phyloP scores from a whole-genome alignment of 495 filamentous ascomycete species.

The Aspergillus hancockii region DNA sequence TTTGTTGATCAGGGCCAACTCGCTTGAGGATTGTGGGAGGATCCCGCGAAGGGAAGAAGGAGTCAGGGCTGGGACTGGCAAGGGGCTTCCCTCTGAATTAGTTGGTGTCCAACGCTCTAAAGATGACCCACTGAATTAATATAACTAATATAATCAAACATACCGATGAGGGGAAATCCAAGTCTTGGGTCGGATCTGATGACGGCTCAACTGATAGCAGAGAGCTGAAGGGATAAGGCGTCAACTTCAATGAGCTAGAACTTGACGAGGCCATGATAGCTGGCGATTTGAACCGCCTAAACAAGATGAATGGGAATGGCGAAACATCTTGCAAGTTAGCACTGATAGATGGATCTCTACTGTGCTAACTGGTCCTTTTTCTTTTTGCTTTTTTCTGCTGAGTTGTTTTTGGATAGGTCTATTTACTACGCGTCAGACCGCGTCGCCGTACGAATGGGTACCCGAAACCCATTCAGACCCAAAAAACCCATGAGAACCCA shows the following conservation, averaged over 20 bases:
- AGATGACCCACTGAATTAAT: not conserved
- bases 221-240: not conserved
- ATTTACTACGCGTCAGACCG: too few species aligned
- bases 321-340: not conserved
- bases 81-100: not conserved
- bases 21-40: not conserved
- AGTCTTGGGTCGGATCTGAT: not conserved
- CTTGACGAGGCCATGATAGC: not conserved
- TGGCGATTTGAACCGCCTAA: not conserved
- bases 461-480: too few species aligned
- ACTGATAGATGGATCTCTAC: not conserved
- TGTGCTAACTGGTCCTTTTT: not conserved
- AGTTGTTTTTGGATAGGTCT: not conserved
- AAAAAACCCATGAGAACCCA: too few species aligned
- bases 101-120: not conserved
- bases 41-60: not conserved
- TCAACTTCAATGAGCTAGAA: not conserved
- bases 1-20: not conserved
- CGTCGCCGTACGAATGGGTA: too few species aligned
- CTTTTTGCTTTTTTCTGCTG: not conserved
- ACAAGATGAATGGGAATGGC: not conserved
- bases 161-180: not conserved
- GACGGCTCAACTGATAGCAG: not conserved
- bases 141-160: not conserved
- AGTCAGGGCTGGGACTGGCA: not conserved